Conservation (phyloP, 176 grass and related monocot species). For the Aegilops tauschii region DNA sequence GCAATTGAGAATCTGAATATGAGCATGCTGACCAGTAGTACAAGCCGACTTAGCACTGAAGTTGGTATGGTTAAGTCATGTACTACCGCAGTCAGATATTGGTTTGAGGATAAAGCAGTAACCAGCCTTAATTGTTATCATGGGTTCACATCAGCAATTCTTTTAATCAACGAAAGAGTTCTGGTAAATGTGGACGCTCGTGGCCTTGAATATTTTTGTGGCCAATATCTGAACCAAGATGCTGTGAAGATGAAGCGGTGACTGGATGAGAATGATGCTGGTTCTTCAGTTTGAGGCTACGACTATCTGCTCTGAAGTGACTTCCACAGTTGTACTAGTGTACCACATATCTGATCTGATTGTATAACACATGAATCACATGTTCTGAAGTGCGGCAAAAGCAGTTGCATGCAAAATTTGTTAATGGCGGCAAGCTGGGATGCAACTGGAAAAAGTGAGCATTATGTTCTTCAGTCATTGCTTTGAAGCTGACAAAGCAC, state of each 20-base stretch:
- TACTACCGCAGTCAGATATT: not conserved
- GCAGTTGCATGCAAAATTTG: not conserved
- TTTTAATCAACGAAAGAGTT: not conserved
- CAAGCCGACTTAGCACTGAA: not conserved
- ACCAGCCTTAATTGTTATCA: not conserved
- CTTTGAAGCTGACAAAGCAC: not conserved
- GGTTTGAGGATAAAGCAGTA: not conserved
- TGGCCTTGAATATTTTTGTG: not conserved
- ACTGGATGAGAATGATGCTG: not conserved
- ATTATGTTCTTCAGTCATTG: not conserved
- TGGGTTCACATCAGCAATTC: not conserved
- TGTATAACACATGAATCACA: not conserved
- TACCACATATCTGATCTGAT: not conserved
- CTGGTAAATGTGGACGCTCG: not conserved
- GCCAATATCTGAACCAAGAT: not conserved
- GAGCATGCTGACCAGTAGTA: not conserved
- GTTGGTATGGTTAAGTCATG: not conserved
- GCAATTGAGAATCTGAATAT: slow-evolving; percentile 15
- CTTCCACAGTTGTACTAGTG: not conserved
- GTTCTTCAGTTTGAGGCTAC: not conserved
- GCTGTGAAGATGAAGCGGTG: not conserved
- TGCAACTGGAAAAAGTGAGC: not conserved
- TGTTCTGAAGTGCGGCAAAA: not conserved
- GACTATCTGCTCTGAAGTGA: not conserved
- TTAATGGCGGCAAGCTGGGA: not conserved